Conservation (phyloP, 306 rosid genomes). For the Alnus rubra region DNA sequence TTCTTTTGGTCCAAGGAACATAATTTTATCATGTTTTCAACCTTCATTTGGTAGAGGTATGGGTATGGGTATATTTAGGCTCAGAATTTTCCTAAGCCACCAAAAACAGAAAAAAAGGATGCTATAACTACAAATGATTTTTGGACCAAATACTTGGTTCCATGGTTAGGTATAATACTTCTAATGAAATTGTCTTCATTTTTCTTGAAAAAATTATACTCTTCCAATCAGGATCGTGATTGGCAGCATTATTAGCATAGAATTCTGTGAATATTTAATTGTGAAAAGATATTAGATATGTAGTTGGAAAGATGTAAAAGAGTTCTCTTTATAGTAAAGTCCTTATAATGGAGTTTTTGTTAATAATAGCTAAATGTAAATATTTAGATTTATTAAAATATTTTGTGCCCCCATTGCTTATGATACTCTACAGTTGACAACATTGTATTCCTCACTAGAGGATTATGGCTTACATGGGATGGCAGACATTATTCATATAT, state of each 20-base stretch:
- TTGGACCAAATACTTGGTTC: neutral
- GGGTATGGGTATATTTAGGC: neutral
- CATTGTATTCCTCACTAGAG: conserved; percentile 10
- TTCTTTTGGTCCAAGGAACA: no score
- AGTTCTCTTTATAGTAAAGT: neutral
- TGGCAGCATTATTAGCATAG: neutral
- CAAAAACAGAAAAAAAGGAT: neutral
- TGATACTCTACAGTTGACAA: conserved; percentile 6
- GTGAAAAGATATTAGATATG: neutral
- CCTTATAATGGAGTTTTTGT: neutral
- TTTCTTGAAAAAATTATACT: neutral
- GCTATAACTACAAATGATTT: neutral
- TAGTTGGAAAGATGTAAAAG: neutral
- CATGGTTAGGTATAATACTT: neutral
- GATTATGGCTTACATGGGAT: conserved; percentile 9
- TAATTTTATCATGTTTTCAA: no score
- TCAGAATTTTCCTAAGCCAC: neutral
- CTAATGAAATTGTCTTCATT: neutral
- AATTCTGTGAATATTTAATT: neutral
- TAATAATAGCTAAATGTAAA: neutral
- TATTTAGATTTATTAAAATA: neutral
- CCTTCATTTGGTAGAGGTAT: neutral
- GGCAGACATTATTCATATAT: conserved; percentile 11
- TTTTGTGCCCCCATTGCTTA: conserved; percentile 15
- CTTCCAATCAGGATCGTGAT: neutral